Conservation (phyloP, 2,329 filamentous ascomycete species). For the Apiospora hydei region DNA sequence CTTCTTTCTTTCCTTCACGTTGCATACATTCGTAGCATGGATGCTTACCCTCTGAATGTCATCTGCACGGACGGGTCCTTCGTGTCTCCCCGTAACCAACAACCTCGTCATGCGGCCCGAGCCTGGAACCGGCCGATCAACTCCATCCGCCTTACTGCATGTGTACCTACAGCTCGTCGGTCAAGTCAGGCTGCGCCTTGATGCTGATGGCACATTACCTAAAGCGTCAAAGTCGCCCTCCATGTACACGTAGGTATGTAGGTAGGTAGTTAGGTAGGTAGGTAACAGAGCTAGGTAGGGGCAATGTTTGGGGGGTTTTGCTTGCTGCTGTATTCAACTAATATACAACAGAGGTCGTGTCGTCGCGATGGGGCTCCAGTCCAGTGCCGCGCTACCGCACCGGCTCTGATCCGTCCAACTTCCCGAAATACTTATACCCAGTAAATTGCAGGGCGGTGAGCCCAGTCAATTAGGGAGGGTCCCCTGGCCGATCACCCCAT, state of each 20-base stretch:
- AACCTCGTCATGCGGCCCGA: not conserved
- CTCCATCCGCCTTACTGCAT: not conserved
- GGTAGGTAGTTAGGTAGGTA: not conserved
- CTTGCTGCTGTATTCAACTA: not conserved
- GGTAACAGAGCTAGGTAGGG: not conserved
- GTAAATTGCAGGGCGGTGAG: constrained; percentile 13
- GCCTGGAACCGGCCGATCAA: not conserved
- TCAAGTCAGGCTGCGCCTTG: not conserved
- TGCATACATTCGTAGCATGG: not conserved
- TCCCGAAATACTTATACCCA: constrained; percentile 1
- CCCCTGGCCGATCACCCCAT: constrained; percentile 15
- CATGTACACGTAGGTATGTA: not conserved
- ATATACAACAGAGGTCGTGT: too few relatives aligned
- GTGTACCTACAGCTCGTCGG: not conserved
- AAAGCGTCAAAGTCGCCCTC: not conserved
- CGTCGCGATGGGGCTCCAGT: not conserved
- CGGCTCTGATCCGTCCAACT: not conserved
- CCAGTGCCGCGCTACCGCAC: not conserved
- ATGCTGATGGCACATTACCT: not conserved
- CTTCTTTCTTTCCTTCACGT: not conserved
- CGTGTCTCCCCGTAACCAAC: not conserved
- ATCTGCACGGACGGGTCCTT: not conserved
- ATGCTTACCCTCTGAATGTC: too few relatives aligned
- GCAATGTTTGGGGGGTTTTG: not conserved
- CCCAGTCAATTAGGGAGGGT: not conserved